A percentile compares a stretch with the other conserved stretches of the same genome.
phyloP scores from a whole-genome alignment of 768 basidiomycete genomes.

The Boletus barrowsii region DNA sequence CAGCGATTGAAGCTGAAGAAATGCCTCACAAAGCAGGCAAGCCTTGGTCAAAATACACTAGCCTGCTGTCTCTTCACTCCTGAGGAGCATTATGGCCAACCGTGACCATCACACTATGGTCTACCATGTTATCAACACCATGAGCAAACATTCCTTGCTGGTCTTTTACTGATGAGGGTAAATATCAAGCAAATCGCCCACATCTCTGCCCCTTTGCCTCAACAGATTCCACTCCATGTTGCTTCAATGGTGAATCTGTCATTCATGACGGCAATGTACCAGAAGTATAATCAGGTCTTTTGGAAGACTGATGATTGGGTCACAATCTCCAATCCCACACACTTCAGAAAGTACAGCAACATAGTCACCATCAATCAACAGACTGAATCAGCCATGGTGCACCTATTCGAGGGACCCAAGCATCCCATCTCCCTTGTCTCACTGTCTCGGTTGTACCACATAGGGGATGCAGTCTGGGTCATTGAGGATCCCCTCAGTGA shows the following conservation, averaged over 20 bases:
- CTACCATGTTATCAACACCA: background rate
- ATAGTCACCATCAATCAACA: too few species aligned
- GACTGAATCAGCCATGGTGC: too few species aligned
- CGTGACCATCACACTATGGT: background rate
- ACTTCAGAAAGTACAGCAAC: background rate
- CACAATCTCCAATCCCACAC: background rate
- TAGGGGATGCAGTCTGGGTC: background rate
- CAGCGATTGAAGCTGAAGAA: background rate
- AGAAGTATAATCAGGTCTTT: background rate
- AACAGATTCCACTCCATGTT: background rate
- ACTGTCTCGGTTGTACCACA: background rate
- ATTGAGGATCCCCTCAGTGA: background rate
- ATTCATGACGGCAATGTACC: background rate
- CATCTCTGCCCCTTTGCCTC: background rate
- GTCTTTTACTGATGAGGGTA: background rate
- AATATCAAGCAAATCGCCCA: background rate
- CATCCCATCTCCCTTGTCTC: background rate
- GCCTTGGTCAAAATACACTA: background rate
- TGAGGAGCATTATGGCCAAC: background rate
- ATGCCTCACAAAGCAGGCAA: too few species aligned
- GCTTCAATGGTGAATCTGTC: background rate
- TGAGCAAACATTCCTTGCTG: background rate
- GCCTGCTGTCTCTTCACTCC: background rate
- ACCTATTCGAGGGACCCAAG: too few species aligned
- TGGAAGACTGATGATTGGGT: background rate